Evolutionary conservation across 179 eudicot species (phyloP).

Genomic region (Pouteria campechiana): DNA sequence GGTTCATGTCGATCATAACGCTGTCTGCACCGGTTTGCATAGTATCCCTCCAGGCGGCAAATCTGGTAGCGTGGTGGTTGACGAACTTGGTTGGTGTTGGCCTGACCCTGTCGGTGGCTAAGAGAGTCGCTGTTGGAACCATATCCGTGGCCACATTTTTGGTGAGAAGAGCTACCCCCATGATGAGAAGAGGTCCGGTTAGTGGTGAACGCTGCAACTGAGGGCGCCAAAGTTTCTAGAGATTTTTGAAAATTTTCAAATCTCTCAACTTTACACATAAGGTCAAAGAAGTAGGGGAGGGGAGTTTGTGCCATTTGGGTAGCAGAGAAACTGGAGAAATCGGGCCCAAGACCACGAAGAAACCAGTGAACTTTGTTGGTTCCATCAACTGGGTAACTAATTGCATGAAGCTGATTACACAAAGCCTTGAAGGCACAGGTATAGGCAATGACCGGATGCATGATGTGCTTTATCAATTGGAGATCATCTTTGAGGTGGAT

Average conservation of each 20-base stretch:
- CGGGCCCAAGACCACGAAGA: not conserved
- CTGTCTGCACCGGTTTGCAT: not conserved
- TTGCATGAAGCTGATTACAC: not conserved
- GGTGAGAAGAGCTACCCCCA: too few species aligned
- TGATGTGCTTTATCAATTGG: not conserved
- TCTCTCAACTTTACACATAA: not conserved
- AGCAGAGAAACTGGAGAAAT: not conserved
- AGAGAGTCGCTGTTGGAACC: too few species aligned
- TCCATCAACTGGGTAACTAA: not conserved
- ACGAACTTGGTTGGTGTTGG: too few species aligned
- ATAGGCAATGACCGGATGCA: not conserved
- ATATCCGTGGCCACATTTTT: too few species aligned
- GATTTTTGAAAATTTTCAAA: not conserved
- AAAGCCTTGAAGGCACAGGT: not conserved
- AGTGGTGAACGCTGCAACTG: too few species aligned
- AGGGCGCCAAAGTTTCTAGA: not conserved
- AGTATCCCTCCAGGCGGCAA: not conserved
- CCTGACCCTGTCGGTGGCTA: too few species aligned
- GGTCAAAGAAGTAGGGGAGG: not conserved
- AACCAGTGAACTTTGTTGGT: slow-evolving; percentile 3
- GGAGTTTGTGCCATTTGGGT: not conserved
- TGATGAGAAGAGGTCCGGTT: too few species aligned
- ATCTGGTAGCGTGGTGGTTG: not conserved
- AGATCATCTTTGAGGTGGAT: not conserved
- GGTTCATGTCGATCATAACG: not conserved